Conservation (phyloP, 1,284 basidiomycete species). For the Cutaneotrichosporon cavernicola region DNA sequence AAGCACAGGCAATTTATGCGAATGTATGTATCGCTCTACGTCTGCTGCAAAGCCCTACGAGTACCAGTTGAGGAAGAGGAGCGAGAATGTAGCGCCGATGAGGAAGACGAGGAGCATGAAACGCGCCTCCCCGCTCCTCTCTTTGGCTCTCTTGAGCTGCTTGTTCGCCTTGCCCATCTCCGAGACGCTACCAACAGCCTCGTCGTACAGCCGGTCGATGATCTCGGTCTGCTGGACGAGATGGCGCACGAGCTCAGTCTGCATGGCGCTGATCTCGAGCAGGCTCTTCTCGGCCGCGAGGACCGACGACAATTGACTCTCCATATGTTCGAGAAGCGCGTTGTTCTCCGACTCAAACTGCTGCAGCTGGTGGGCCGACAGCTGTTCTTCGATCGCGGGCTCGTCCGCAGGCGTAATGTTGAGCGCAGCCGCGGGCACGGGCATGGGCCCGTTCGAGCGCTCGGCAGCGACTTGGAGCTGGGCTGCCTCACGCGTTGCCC, state of each 20-base stretch:
- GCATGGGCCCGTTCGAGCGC: background rate
- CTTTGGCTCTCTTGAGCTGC: slow-evolving; percentile 58
- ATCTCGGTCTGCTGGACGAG: slow-evolving; percentile 59
- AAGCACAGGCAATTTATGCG: background rate
- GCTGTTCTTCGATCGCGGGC: slow-evolving; percentile 40
- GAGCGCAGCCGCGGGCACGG: slow-evolving; percentile 8
- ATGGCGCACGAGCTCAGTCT: slow-evolving; percentile 59
- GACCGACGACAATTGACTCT: slow-evolving; percentile 55
- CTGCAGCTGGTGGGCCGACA: slow-evolving; percentile 56
- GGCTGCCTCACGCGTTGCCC: slow-evolving; percentile 37
- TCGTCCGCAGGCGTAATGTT: slow-evolving; percentile 34
- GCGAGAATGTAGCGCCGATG: slow-evolving; percentile 56
- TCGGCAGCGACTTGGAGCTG: slow-evolving; percentile 20
- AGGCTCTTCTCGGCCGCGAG: slow-evolving; percentile 58
- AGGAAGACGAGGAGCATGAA: slow-evolving; percentile 58
- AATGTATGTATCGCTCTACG: background rate
- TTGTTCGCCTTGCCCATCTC: slow-evolving; percentile 58
- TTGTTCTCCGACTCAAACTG: slow-evolving; percentile 59
- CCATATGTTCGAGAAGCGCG: slow-evolving; percentile 56
- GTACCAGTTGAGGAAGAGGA: slow-evolving; percentile 60
- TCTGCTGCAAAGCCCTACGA: slow-evolving; percentile 27
- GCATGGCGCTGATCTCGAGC: slow-evolving; percentile 59
- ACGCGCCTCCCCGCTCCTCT: slow-evolving; percentile 56
- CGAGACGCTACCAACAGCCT: slow-evolving; percentile 57
- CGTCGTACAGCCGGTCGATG: slow-evolving; percentile 57